Evolutionary conservation across 176 grass and related monocot genomes (phyloP), one percentile per base, ranked within the genome.

Genomic region (Cenchrus fungigraminus): DNA sequence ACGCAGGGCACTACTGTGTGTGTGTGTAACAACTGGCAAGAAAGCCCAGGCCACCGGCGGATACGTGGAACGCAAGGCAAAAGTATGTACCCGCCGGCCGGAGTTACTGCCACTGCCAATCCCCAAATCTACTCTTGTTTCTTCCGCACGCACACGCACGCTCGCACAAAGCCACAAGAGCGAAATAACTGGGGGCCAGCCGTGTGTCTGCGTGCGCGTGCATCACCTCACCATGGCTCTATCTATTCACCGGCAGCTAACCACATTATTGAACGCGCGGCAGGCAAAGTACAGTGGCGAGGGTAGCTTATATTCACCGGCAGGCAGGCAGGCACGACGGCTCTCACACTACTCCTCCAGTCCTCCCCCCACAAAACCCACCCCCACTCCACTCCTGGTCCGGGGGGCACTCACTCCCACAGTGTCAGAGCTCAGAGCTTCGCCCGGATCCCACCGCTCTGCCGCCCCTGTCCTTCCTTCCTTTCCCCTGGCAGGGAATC

Each of bases 261-360:
- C 84, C 69, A 53, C 85, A 84, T 87, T 91, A 84, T 87, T 91
- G 74, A 87, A 87, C 75, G 53, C 76, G 15, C 76, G 15, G 54
- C 19, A 28, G 22, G 22, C 73, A 88, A 83, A 83, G 80, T 88
- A 83, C 80, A 88, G 61, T 47, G 63, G 62, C 17, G 6, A 45
- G 76, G 68, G 87, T 93, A 78, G 82, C 50, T 77, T 91, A 85
- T 85, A 88, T 87, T 93, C 88, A 90, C 82, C 62, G 73, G 64
- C n/a, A 44, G 13, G 52, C 52, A 4, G 6, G 8, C 58, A 9
- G 43, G 43, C 4, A 6, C 45, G 8, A 25, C 1, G n/a, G 58
- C 58, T 25, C 1, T 25, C 1, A 2, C 19, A 22, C 10, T 59
- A 73, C 68, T 87, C 76, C 69, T 74, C 61, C 25, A 25, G 25